A percentile compares a stretch with the other conserved stretches of the same genome.
These are phyloP conservation scores for Neltuma alba DNA, from an alignment of 306 rosid species.

Conservation along the genomic window DNA sequence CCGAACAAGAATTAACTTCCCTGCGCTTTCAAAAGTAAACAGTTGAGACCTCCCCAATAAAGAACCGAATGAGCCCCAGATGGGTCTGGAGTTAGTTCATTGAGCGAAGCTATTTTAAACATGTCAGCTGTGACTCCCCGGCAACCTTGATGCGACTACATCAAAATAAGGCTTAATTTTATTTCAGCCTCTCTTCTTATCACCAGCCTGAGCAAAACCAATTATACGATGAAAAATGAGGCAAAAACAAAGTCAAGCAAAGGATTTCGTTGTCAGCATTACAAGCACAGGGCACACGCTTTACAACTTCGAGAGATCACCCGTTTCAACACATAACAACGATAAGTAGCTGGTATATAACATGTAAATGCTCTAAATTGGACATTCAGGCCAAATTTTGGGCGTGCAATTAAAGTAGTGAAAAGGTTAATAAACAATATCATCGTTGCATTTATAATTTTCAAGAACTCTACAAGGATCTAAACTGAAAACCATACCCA, in stretches of 20 bases:
- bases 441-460: not conserved
- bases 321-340: not conserved
- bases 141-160: not conserved
- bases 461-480: not conserved
- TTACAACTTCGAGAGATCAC: constrained; percentile 5
- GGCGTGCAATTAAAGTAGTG: not conserved
- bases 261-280: not conserved
- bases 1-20: not conserved
- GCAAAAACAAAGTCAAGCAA: not conserved
- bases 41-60: not conserved
- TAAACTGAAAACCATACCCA: not conserved
- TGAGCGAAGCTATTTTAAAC: not conserved
- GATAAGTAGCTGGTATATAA: not conserved
- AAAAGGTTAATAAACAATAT: constrained; percentile 1
- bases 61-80: not conserved
- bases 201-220: not conserved
- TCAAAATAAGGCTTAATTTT: not conserved
- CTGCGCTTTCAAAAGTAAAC: not conserved
- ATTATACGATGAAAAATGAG: not conserved
- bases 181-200: not conserved
- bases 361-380: not conserved
- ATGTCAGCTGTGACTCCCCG: not conserved
- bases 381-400: not conserved
- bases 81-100: not conserved
- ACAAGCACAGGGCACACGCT: not conserved